Percentiles rank a stretch among this genome's conserved stretches.
Evolutionary conservation across 192 early-diverging fungal species (phyloP).

Genomic region (Coemansia guatemalensis): DNA sequence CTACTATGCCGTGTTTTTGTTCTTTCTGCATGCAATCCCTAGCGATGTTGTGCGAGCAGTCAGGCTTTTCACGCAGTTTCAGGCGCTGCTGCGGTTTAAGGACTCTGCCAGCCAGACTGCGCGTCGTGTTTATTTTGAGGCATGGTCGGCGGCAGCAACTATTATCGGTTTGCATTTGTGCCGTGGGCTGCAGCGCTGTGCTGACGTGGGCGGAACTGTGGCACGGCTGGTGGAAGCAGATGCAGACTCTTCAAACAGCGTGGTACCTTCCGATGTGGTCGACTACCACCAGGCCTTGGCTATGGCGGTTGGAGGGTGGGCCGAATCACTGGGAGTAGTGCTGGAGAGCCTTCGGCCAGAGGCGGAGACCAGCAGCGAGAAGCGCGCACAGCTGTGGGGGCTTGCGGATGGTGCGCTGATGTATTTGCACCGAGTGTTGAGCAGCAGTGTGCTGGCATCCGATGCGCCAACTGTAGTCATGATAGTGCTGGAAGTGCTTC

Average conservation of each 20-base stretch:
- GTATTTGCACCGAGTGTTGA: constrained; percentile 39
- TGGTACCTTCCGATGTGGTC: background rate
- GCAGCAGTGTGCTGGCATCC: constrained; percentile 14
- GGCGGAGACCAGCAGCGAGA: background rate
- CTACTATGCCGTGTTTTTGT: constrained; percentile 52
- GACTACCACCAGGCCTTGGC: constrained; percentile 34
- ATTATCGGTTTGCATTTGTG: constrained; percentile 25
- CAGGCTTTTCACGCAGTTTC: constrained; percentile 44
- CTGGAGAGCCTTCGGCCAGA: background rate
- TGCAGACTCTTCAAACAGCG: background rate
- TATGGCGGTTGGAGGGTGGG: constrained; percentile 34
- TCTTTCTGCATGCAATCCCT: constrained; percentile 53
- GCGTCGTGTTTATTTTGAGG: constrained; percentile 53
- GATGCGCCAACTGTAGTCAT: constrained; percentile 31
- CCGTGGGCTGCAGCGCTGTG: constrained; percentile 9
- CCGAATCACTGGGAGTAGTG: constrained; percentile 25
- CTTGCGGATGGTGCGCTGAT: constrained; percentile 40
- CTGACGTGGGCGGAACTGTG: constrained; percentile 5
- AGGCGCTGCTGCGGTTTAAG: constrained; percentile 43
- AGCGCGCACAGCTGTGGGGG: constrained; percentile 17
- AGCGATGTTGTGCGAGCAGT: constrained; percentile 36
- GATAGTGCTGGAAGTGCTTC: constrained; percentile 26
- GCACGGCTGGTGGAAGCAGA: constrained; percentile 6
- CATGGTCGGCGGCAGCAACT: constrained; percentile 42
- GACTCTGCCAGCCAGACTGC: constrained; percentile 39